Percentiles rank a stretch among this genome's conserved stretches.
Conservation (phyloP, 139 green algal genomes). For the Coelastrella sp. region DNA sequence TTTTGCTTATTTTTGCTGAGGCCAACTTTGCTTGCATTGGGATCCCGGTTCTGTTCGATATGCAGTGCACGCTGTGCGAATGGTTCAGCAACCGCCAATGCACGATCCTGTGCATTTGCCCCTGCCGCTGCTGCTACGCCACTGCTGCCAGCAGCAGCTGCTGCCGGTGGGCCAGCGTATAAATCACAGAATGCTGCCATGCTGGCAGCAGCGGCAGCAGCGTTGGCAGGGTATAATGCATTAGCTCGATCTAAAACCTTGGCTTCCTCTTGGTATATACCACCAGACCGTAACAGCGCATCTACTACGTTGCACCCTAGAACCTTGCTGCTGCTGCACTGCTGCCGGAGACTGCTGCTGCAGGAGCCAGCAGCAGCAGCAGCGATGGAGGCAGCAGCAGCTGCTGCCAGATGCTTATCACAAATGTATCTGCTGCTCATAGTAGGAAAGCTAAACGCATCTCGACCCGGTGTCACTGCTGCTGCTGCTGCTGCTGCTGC, state of each 20-base stretch:
- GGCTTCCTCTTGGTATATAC: neutral
- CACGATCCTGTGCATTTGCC: neutral
- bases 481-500: neutral
- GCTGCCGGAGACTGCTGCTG: neutral
- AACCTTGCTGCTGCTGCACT: neutral
- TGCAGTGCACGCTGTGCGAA: neutral
- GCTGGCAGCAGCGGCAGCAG: neutral
- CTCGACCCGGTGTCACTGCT: neutral
- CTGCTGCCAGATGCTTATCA: slow-evolving; percentile 2
- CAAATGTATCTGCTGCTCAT: neutral
- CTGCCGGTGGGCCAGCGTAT: neutral
- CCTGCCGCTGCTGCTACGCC: neutral
- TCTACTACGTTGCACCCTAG: neutral
- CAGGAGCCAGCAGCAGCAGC: neutral
- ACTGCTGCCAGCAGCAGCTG: neutral
- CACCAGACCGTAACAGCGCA: neutral
- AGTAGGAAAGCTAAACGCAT: neutral
- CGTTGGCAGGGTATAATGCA: neutral
- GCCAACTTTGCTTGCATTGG: neutral
- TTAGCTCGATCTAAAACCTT: neutral
- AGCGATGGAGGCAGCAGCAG: neutral
- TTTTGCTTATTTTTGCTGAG: neutral
- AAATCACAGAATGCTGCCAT: neutral
- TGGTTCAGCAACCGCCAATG: neutral
- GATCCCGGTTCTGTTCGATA: neutral